Percentiles rank a stretch among this genome's conserved stretches.
Evolutionary conservation across 2,329 filamentous ascomycete species (phyloP).

Genomic region (Trichophyton equinum): DNA sequence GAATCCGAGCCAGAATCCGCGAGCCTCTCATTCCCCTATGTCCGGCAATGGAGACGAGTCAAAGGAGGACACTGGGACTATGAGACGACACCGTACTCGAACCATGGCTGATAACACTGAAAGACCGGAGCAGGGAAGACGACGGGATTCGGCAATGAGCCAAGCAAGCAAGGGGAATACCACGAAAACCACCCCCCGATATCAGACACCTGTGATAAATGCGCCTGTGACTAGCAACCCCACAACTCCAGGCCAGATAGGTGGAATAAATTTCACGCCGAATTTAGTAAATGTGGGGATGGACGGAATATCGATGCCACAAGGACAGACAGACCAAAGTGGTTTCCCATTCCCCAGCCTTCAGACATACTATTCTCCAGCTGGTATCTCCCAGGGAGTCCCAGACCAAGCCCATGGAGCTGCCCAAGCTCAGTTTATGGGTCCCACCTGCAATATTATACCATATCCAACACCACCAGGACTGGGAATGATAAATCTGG

Average conservation of each 20-base stretch:
- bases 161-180: background rate
- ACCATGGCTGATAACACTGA: background rate
- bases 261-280: background rate
- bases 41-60: background rate
- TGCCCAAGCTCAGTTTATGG: slow-evolving; percentile 1
- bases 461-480: background rate
- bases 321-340: slow-evolving; percentile 1
- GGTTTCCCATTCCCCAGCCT: background rate
- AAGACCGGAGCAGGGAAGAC: background rate
- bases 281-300: slow-evolving; percentile 3
- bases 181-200: background rate
- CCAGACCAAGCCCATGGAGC: slow-evolving; percentile 3
- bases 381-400: background rate
- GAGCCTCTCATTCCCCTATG: background rate
- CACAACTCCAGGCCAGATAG: background rate
- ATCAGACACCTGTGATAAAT: background rate
- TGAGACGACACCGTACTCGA: background rate
- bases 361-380: slow-evolving; percentile 6
- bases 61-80: background rate
- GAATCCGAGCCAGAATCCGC: background rate
- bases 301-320: slow-evolving; percentile 9
- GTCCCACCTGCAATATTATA: slow-evolving; percentile 4
- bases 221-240: background rate
- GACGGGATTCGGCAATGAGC: background rate
- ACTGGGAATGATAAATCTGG: background rate